Base-by-base conservation (phyloP, 1,284 basidiomycete species). In the Sanghuangporus sanghuang region DNA sequence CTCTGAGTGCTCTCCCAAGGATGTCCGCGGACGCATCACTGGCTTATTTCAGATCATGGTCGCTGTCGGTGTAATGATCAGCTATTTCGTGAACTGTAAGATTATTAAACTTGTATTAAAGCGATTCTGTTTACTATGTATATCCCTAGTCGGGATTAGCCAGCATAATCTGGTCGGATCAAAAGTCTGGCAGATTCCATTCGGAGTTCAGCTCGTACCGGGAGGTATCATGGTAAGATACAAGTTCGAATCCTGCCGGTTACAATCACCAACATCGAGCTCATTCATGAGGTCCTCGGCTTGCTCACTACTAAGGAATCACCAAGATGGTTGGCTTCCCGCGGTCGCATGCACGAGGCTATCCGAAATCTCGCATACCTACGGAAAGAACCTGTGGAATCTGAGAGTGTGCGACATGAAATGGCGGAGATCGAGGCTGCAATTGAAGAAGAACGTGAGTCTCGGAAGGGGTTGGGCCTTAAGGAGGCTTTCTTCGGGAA, bases 11-110 rank as follows among this genome's bases (percentile, higher is more conserved):
- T 82, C 85, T 0, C 91, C 91, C 5, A 92, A 91, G 71, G 80
- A 88, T 36, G 88, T 87, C 27, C 80, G 87, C 58, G 87, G 88
- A 12, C 81, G 87, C 36, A 86, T 89, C 57, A 88, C 88, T 0
- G 87, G 89, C 49, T 71, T 90, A 35, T 92, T 93, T 81, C 92
- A 95, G 71, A 85, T 94, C 73, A 87, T 92, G 82, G 89, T 92
- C 44, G 85, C 87, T 16, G 72, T 82, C 55, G 88, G 88, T 40
- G 87, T 90, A 63, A 90, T 90, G 87, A 76, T 91, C 54, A 89
- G 87, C 0, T 92, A 91, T 73, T 91, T 90, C 71, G 79, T 90
- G 67, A 90, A 91, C 69, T 81, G 87, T 90, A 65, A 63, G 85
- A 74, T 12, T 44, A 38, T 61, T 39, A 50, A 32, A 42, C 14